Evolutionary conservation across 2,329 filamentous ascomycete species (phyloP).

Genomic region (Neobulgaria alba): DNA sequence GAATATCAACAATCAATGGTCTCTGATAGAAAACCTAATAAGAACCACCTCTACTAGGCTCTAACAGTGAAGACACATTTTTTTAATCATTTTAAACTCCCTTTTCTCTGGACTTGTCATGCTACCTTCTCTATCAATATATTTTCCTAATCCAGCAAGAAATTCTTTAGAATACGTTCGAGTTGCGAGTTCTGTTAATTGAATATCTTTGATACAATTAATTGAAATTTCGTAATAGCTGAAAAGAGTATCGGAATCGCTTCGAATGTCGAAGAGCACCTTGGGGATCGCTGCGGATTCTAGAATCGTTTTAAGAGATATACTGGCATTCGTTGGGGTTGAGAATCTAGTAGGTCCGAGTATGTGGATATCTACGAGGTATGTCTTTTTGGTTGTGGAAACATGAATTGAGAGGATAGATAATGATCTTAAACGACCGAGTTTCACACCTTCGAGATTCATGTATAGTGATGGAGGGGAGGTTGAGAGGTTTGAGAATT

Average conservation of each 20-base stretch:
- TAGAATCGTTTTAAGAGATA: constrained; percentile 34
- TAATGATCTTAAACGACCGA: no score
- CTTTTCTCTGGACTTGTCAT: neutral
- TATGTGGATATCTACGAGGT: constrained; percentile 35
- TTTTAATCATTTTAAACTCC: neutral
- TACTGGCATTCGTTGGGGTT: constrained; percentile 20
- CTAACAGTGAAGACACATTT: constrained; percentile 31
- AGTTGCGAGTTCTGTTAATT: constrained; percentile 45
- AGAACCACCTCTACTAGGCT: constrained; percentile 34
- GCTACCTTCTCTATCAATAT: constrained; percentile 26
- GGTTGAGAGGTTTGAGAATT: no score
- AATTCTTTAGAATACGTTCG: constrained; percentile 18
- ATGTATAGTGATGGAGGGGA: no score
- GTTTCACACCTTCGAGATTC: no score
- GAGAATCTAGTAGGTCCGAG: constrained; percentile 32
- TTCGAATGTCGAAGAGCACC: constrained; percentile 50
- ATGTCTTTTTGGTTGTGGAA: no score
- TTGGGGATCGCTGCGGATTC: constrained; percentile 38
- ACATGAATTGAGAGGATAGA: no score
- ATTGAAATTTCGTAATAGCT: constrained; percentile 36
- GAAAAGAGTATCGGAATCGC: constrained; percentile 48
- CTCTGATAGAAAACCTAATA: constrained; percentile 40
- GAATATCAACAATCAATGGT: constrained; percentile 34
- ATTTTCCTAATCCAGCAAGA: constrained; percentile 32
- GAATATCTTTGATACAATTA: constrained; percentile 40